Evolutionary conservation across 2,329 filamentous ascomycete genomes (phyloP).

Genomic region (Stachybotrys chartarum): DNA sequence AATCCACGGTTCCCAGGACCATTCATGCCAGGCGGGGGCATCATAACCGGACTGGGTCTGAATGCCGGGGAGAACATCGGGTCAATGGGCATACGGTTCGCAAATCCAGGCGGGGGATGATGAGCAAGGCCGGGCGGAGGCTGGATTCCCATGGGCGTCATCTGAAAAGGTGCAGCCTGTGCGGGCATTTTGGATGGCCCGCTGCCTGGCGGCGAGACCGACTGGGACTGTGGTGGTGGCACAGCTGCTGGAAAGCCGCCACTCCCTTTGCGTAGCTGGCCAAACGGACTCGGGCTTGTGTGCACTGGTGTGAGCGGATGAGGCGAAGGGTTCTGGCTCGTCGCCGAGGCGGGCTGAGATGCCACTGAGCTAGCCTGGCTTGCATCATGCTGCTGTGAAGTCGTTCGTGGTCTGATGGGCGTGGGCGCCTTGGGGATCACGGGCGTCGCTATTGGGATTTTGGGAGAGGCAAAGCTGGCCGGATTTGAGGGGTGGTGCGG

Average conservation of each 20-base stretch:
- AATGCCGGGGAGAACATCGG: conserved; percentile 39
- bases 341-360: conserved; percentile 51
- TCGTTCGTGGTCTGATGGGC: conserved; percentile 67
- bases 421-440: conserved; percentile 76
- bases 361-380: conserved; percentile 63
- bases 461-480: conserved; percentile 65
- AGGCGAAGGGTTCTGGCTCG: conserved; percentile 52
- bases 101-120: conserved; percentile 39
- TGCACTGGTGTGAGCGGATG: conserved; percentile 57
- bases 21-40: conserved; percentile 43
- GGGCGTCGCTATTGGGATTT: conserved; percentile 71
- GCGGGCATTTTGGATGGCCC: conserved; percentile 24
- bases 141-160: conserved; percentile 48
- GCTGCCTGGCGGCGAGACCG: conserved; percentile 50
- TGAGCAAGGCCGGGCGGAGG: conserved; percentile 30
- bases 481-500: conserved; percentile 54
- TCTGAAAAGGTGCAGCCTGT: conserved; percentile 43
- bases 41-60: conserved; percentile 36
- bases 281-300: conserved; percentile 56
- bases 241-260: conserved; percentile 19
- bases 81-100: conserved; percentile 51
- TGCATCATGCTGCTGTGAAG: conserved; percentile 75
- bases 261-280: conserved; percentile 58
- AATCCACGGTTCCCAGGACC: conserved; percentile 36
- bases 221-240: conserved; percentile 24